These are phyloP conservation scores for Suhomyces bokatorum DNA, from an alignment of 1,139 yeast genomes.

Conservation along the genomic window DNA sequence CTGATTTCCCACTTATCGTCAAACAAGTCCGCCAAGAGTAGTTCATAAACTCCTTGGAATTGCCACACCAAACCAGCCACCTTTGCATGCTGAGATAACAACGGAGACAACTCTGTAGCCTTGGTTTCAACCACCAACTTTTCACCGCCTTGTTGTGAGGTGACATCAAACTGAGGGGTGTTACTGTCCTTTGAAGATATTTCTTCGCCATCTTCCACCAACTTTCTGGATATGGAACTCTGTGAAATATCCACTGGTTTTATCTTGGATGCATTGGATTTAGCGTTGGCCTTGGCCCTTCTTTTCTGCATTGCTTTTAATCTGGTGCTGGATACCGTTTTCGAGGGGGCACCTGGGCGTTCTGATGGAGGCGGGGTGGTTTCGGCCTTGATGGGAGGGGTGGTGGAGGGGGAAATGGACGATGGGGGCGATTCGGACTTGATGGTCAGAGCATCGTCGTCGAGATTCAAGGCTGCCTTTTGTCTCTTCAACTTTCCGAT, in stretches of 20 bases:
- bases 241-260: slow-evolving; percentile 76
- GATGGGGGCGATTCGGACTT: slow-evolving; percentile 16
- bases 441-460: slow-evolving; percentile 16
- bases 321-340: slow-evolving; percentile 65
- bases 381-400: slow-evolving; percentile 18
- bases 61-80: slow-evolving; percentile 89
- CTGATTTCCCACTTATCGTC: slow-evolving; percentile 92
- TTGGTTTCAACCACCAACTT: slow-evolving; percentile 83
- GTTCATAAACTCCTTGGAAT: slow-evolving; percentile 93
- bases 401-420: slow-evolving; percentile 16
- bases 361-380: slow-evolving; percentile 6
- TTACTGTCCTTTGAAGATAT: slow-evolving; percentile 8
- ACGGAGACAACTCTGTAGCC: slow-evolving; percentile 65
- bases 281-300: slow-evolving; percentile 81
- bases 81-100: slow-evolving; percentile 72
- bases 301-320: slow-evolving; percentile 92
- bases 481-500: slow-evolving; percentile 41
- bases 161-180: slow-evolving; percentile 51
- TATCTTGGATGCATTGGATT: slow-evolving; percentile 51
- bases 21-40: slow-evolving; percentile 75
- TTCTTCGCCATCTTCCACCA: slow-evolving; percentile 40
- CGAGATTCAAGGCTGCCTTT: slow-evolving; percentile 23
- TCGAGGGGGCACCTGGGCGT: slow-evolving; percentile 13
- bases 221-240: slow-evolving; percentile 67
- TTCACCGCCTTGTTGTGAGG: slow-evolving; percentile 78